Evolutionary conservation across 2,329 filamentous ascomycete genomes (phyloP), one percentile per base, ranked within the genome.

Genomic region (Microcera coccophila): DNA sequence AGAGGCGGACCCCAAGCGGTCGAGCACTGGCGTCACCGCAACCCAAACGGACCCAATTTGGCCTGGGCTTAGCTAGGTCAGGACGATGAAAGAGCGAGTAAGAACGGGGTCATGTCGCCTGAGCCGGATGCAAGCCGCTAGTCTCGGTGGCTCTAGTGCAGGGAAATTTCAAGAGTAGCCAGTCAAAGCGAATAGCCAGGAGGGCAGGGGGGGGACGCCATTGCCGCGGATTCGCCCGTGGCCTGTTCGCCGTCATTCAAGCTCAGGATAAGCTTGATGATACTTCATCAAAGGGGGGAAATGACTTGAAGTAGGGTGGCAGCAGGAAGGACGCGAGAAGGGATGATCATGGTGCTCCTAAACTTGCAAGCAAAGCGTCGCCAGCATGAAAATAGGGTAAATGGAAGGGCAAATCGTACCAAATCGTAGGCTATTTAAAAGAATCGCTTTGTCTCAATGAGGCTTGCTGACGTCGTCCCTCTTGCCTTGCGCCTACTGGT

Each of bases 1-100:
- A 38, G 24, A 40, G 36, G 24, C 36, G 20, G 35, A 42, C 31
- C 38, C 45, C 39, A 42, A 44, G 24, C 29, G 38, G 42, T 39
- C 51, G 29, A 47, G 44, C 45, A 38, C 31, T 49, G 50, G 45
- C 47, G 42, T 54, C 43, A 48, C 39, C 41, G 29, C 44, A 39
- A 38, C 33, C 32, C 18, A 20, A 17, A 14, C n/a, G 11, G 37
- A n/a, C 15, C n/a, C 12, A 24, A 21, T 21, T 21, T 41, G 36
- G 21, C 20, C 39, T 38, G 18, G 33, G 33, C 15, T 20, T 5
- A 17, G 16, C 20, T 18, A 19, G 16, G 18, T 5, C 16, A 16
- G 33, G 7, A 12, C 33, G 12, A 18, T 5, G 8, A 32, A n/a
- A n/a, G 29, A 34, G 44, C 20, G 21, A 14, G 26, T 21, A 14